Conservation (phyloP, 768 basidiomycete genomes). For the Termitomyces sp. region DNA sequence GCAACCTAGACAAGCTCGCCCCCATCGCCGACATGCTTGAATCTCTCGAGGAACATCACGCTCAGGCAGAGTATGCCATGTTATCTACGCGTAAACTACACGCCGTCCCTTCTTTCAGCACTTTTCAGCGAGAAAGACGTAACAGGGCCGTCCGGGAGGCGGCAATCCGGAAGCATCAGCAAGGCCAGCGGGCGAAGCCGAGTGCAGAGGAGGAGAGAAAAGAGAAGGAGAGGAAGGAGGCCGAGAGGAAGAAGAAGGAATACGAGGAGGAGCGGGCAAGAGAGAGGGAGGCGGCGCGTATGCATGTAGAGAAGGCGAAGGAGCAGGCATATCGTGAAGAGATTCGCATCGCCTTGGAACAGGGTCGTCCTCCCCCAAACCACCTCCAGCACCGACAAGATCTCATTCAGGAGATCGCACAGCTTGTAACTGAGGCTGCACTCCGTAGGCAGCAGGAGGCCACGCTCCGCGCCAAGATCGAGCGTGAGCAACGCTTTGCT, state of each 20-base stretch:
- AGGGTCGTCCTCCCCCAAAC: neutral
- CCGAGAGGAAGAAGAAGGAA: neutral
- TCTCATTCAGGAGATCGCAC: constrained; percentile 5
- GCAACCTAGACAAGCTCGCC: constrained; percentile 2
- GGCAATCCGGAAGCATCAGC: neutral
- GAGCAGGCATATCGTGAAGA: neutral
- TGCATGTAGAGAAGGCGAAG: neutral
- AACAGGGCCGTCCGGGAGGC: neutral
- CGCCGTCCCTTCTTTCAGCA: neutral
- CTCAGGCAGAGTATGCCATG: neutral
- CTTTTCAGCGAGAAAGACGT: constrained; percentile 3
- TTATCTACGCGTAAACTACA: neutral
- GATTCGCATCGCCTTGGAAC: constrained; percentile 6
- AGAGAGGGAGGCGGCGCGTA: neutral
- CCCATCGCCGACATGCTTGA: neutral
- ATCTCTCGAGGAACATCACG: neutral
- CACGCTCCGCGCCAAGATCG: neutral
- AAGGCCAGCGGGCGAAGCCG: neutral
- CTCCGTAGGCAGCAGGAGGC: constrained; percentile 1
- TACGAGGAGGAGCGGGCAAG: neutral
- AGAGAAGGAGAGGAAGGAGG: neutral
- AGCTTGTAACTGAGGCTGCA: neutral
- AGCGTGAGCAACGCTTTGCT: neutral
- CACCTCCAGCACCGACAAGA: constrained; percentile 1
- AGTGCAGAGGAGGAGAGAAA: neutral